Evolutionary conservation across 768 basidiomycete species (phyloP).

Genomic region (Boletus insuetus): DNA sequence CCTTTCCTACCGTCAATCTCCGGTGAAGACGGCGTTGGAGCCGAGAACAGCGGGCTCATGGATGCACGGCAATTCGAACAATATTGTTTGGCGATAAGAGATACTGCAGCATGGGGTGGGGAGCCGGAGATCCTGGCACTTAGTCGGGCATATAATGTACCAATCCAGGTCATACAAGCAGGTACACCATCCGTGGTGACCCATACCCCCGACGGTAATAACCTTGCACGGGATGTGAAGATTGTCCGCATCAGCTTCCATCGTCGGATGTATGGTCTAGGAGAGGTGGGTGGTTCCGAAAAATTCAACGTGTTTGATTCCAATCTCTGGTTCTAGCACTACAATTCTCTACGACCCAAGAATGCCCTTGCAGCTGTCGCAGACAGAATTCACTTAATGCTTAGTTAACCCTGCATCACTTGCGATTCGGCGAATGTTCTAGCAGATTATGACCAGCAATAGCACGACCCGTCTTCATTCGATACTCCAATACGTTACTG

Average conservation of each 20-base stretch:
- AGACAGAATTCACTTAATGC: slow-evolving; percentile 31
- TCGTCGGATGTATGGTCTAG: slow-evolving; percentile 89
- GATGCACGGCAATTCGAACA: slow-evolving; percentile 55
- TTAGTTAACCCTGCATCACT: slow-evolving; percentile 18
- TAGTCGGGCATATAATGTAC: slow-evolving; percentile 72
- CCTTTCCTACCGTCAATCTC: slow-evolving; percentile 82
- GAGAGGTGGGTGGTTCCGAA: slow-evolving; percentile 64
- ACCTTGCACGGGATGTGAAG: slow-evolving; percentile 32
- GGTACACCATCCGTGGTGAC: slow-evolving; percentile 80
- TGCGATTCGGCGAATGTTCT: background rate
- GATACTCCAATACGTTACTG: no score
- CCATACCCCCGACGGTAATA: slow-evolving; percentile 56
- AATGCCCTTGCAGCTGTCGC: slow-evolving; percentile 26
- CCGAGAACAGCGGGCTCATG: slow-evolving; percentile 67
- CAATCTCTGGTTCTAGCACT: slow-evolving; percentile 54
- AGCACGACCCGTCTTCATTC: background rate
- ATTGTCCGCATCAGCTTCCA: slow-evolving; percentile 86
- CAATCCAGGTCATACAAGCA: slow-evolving; percentile 89
- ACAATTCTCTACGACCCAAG: slow-evolving; percentile 78
- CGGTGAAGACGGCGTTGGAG: slow-evolving; percentile 67
- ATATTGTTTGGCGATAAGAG: slow-evolving; percentile 77
- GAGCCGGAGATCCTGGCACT: slow-evolving; percentile 96
- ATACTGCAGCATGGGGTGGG: slow-evolving; percentile 94
- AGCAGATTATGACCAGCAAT: background rate
- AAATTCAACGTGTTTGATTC: background rate